Percentiles rank a stretch among this genome's conserved stretches.
Evolutionary conservation across 2,329 filamentous ascomycete genomes (phyloP).

Genomic region (Alternaria dauci): DNA sequence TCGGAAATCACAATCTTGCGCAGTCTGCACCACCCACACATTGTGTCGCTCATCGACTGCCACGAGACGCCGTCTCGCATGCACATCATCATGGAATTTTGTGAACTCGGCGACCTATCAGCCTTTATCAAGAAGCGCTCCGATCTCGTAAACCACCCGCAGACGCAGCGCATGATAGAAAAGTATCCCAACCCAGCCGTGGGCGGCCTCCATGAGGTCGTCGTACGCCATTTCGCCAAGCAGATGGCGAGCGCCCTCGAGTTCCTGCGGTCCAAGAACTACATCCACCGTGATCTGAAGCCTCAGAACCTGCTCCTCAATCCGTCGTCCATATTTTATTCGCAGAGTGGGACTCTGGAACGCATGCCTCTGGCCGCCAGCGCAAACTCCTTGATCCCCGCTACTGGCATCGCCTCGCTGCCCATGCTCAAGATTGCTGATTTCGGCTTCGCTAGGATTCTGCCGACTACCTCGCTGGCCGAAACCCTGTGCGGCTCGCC

Average conservation of each 20-base stretch:
- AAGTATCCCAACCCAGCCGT: conserved; percentile 87
- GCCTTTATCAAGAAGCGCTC: conserved; percentile 96
- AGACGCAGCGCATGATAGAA: conserved; percentile 86
- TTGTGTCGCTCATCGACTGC: conserved; percentile 95
- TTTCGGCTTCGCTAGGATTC: conserved; percentile 95
- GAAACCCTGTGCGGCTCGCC: conserved; percentile 97
- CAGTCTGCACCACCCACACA: conserved; percentile 92
- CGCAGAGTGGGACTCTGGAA: conserved; percentile 56
- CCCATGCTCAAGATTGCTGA: conserved; percentile 98
- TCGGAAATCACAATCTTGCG: conserved; percentile 96
- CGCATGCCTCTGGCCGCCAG: conserved; percentile 79
- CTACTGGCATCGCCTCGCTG: conserved; percentile 80
- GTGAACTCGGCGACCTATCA: conserved; percentile 91
- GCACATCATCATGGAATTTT: conserved; percentile 98
- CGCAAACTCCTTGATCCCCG: conserved; percentile 80
- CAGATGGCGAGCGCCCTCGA: conserved; percentile 91
- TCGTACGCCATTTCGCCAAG: conserved; percentile 94
- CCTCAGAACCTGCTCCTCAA: conserved; percentile 94
- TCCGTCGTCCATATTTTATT: conserved; percentile 77
- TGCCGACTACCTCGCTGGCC: conserved; percentile 89
- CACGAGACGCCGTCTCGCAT: conserved; percentile 87
- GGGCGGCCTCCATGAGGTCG: conserved; percentile 94
- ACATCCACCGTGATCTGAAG: conserved; percentile 97
- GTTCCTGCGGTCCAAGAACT: conserved; percentile 83
- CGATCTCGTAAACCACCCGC: conserved; percentile 78